Base-by-base conservation (phyloP, 306 rosid genomes). In the Quillaja saponaria region DNA sequence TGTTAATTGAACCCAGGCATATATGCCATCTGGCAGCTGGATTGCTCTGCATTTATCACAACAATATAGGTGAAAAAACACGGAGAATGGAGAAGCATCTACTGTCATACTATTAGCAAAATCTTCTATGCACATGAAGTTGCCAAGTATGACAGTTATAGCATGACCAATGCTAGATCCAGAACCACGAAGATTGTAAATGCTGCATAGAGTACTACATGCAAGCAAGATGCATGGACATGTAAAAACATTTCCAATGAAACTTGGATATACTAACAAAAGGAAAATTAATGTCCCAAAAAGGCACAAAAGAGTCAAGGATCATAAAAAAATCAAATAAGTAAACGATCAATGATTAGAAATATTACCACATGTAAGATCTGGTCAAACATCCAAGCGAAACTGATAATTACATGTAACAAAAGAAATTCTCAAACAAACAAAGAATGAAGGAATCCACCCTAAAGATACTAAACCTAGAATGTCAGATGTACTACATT, bases 1-100 rank as follows among this genome's bases (percentile, higher is more conserved):
- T 83, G 68, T 94, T 94, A 51, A 89, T 76, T 48, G 97, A 71
- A 61, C 96, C 91, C 75, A 85, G 89, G 87, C 99, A 87, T 71
- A 89, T 83, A 79, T 94, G 99, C 99, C 99, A 94, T 80, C 99
- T 84, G 59, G 87, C 95, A 63, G 85, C 64, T 18, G 99, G 97
- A 74, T 89, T 89, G 71, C 99, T 87, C 99, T 94, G 95, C 76
- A 76, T 6, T 55, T 10, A 71, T 16, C 38, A 45, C 34, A 8
- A 33, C 3, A 17, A 10, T 58, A 49, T 13, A 69, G 52, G 50
- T 62, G 63, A 61, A 49, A 13, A 42, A 10, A 34, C 37, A 58
- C 13, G 16, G n/a, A 3, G 21, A 6, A 33, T 5, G 48, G 52
- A 46, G 25, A 39, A 52, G 35, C 38, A 42, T n/a, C 6, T 12